Base-by-base conservation (phyloP, 208 protist species). In the Lotmaria passim region DNA sequence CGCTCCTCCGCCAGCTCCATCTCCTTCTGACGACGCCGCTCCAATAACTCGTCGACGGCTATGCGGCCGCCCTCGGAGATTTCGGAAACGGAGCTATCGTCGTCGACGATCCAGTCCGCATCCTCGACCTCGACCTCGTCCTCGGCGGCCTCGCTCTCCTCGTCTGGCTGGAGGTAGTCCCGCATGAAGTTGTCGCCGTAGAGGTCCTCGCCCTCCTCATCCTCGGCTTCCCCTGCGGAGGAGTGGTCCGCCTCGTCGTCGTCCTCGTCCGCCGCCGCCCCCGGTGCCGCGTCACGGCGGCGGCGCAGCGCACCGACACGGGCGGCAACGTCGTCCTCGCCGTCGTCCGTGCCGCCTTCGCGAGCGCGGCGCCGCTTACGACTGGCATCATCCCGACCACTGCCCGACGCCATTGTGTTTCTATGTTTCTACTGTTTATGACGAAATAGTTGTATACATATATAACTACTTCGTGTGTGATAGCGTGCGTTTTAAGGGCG, bases 131-230 rank as follows among this genome's bases (percentile, higher is more conserved):
- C 59, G 28, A 87, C 77, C 21, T 91, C 89, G 48, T 94, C 91
- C 61, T 90, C 89, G 0, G 77, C 24, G 28, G 75, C 72, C 56
- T 93, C 87, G 72, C 81, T 89, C 75, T 96, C 92, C 59, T 93
- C 85, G 39, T 94, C 90, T 3, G 82, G 82, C 36, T 87, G 66
- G 24, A 95, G 73, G 78, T 96, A 96, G 67, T 96, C 92, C 31
- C 69, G 83, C 82, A 95, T 93, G 76, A 87, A 96, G 75, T 95
- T 85, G 23, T 96, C 92, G 6, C 88, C 92, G 63, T 89, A 96
- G 24, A 96, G 82, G 70, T 96, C 92, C 71, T 96, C 92, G 51
- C 92, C 89, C 65, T 96, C 91, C 38, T 81, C 81, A 38, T 86
- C 81, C 14, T 73, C 69, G 31, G 58, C 70, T 33, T 74, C 71